phyloP scores from a whole-genome alignment of 1,284 basidiomycete genomes.

The Singerocomus inundabilis region DNA sequence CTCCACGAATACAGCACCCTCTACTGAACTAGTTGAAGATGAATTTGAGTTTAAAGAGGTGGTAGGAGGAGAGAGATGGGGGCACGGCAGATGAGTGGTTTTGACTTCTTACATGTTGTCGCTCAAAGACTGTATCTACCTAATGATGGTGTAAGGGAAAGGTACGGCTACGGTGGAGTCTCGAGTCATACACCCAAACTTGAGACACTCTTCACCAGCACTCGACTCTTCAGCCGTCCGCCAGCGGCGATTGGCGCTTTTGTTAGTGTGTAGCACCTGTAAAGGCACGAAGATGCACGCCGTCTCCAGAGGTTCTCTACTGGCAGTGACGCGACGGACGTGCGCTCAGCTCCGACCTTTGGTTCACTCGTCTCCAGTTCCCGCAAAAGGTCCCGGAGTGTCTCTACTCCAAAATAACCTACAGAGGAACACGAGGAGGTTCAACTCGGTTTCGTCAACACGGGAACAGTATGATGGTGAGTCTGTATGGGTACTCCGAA shows the following conservation, averaged over 20 bases:
- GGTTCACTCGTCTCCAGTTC: not conserved
- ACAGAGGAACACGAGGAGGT: not conserved
- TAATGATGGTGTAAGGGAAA: too few relatives aligned
- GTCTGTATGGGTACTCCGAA: not conserved
- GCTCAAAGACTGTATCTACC: too few relatives aligned
- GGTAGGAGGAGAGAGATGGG: too few relatives aligned
- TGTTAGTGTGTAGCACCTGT: not conserved
- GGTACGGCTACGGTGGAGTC: too few relatives aligned
- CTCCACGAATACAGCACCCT: too few relatives aligned
- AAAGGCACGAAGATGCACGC: conserved; percentile 7
- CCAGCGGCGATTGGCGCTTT: not conserved
- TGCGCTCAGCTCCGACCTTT: not conserved
- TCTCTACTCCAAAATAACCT: not conserved
- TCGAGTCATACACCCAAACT: too few relatives aligned
- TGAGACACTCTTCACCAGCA: not conserved
- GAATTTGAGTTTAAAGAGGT: too few relatives aligned
- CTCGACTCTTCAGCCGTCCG: not conserved
- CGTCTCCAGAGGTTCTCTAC: conserved; percentile 2
- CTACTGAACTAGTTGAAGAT: too few relatives aligned
- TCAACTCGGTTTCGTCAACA: not conserved
- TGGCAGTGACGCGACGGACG: conserved; percentile 5
- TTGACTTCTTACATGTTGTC: too few relatives aligned
- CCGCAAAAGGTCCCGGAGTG: not conserved
- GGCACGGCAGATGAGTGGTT: too few relatives aligned
- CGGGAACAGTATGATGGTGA: conserved; percentile 25